Percentiles rank a stretch among this genome's conserved stretches.
phyloP scores from a whole-genome alignment of 2,329 filamentous ascomycete species.

The Ophiocordyceps sinensis region DNA sequence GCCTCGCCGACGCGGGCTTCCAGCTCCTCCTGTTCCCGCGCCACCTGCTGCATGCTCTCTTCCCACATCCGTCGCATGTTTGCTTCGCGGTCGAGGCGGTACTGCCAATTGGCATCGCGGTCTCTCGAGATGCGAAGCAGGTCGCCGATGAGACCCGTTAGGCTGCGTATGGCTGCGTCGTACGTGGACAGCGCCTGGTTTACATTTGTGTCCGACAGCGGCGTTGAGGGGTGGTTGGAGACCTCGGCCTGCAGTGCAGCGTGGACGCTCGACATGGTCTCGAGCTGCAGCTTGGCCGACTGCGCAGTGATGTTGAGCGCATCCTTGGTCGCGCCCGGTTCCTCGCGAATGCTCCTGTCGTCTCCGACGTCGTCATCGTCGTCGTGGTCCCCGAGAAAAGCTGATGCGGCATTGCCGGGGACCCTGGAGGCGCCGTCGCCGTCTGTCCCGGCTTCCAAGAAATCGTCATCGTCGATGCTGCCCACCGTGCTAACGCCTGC shows the following conservation, averaged over 20 bases:
- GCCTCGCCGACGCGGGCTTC: slow-evolving; percentile 79
- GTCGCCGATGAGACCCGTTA: slow-evolving; percentile 74
- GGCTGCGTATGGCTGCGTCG: slow-evolving; percentile 74
- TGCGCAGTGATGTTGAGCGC: slow-evolving; percentile 95
- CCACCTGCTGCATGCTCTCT: slow-evolving; percentile 97
- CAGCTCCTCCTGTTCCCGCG: slow-evolving; percentile 81
- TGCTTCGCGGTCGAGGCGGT: slow-evolving; percentile 77
- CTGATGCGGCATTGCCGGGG: slow-evolving; percentile 19
- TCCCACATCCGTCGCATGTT: slow-evolving; percentile 96
- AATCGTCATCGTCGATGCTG: slow-evolving; percentile 38
- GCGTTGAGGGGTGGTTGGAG: slow-evolving; percentile 50
- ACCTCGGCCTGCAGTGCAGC: slow-evolving; percentile 60
- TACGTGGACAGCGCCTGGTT: slow-evolving; percentile 71
- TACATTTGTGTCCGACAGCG: slow-evolving; percentile 64
- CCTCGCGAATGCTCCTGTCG: slow-evolving; percentile 63
- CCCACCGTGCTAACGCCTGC: slow-evolving; percentile 29
- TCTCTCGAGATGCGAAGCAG: slow-evolving; percentile 85
- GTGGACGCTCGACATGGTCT: slow-evolving; percentile 76
- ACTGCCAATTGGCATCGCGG: slow-evolving; percentile 94
- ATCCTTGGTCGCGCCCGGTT: slow-evolving; percentile 66
- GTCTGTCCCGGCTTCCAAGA: slow-evolving; percentile 31
- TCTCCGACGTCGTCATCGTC: slow-evolving; percentile 63
- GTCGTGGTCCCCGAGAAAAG: slow-evolving; percentile 24
- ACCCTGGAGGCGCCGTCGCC: slow-evolving; percentile 22
- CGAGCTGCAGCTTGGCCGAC: slow-evolving; percentile 82